These are phyloP conservation scores for Fragaria vesca DNA, from an alignment of 306 rosid genomes.

Conservation along the genomic window DNA sequence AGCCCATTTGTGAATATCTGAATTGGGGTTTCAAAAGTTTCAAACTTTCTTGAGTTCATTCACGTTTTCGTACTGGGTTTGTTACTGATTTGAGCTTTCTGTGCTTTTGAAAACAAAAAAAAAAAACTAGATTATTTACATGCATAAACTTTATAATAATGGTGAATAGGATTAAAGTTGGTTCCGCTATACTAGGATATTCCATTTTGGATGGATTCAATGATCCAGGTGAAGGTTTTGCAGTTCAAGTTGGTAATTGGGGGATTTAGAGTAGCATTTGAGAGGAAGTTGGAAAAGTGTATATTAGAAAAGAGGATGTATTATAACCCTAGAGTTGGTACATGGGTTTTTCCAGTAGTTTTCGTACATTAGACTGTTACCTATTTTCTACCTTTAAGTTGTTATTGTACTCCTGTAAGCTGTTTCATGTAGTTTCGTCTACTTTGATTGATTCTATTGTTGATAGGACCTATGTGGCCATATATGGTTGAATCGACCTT, in stretches of 20 bases:
- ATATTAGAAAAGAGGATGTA: not conserved
- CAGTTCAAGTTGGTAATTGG: not conserved
- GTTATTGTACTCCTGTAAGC: not conserved
- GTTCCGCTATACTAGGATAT: not conserved
- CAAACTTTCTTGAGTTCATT: not conserved
- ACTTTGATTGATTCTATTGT: not conserved
- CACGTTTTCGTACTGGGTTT: not conserved
- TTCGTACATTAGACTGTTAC: not conserved
- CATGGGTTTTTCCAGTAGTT: not conserved
- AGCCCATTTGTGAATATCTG: not conserved
- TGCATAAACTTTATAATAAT: not conserved
- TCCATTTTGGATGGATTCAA: not conserved
- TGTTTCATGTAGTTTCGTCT: not conserved
- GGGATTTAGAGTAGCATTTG: not conserved
- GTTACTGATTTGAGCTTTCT: constrained; percentile 2
- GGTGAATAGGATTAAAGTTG: not conserved
- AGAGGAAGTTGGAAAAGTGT: not conserved
- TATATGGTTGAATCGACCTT: not conserved
- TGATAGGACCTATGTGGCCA: not conserved
- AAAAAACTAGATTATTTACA: not conserved
- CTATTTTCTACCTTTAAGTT: not conserved
- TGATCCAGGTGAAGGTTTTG: not conserved
- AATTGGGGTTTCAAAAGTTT: not conserved
- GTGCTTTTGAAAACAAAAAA: not conserved
- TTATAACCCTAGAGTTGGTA: not conserved